Percentiles rank a stretch among this genome's conserved stretches.
These are phyloP conservation scores for Penicillium griseofulvum DNA, from an alignment of 2,329 filamentous ascomycete genomes.

Conservation along the genomic window DNA sequence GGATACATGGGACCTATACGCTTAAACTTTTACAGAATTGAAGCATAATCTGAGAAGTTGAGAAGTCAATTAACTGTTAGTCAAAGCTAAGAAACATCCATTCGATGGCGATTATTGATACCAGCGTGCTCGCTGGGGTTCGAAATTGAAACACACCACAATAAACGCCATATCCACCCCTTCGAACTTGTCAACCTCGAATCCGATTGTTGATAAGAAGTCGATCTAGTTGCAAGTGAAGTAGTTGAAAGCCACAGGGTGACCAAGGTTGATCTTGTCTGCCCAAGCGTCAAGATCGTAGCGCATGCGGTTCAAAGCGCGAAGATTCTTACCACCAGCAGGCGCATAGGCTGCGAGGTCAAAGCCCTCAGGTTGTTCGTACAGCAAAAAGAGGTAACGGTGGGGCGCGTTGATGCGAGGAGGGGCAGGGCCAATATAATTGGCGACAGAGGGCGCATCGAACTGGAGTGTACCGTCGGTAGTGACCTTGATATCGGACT, in stretches of 20 bases:
- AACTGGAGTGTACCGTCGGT: conserved; percentile 11
- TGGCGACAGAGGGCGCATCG: conserved; percentile 25
- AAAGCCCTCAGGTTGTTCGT: conserved; percentile 47
- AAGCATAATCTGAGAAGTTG: no score
- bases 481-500: conserved; percentile 22
- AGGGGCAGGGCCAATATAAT: conserved; percentile 50
- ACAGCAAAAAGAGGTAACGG: conserved; percentile 52
- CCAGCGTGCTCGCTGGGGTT: not conserved
- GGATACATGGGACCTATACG: no score
- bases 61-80: not conserved
- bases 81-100: not conserved
- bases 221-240: conserved; percentile 30
- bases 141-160: not conserved
- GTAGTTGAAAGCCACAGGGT: conserved; percentile 39
- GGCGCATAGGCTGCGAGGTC: conserved; percentile 35
- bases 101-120: not conserved
- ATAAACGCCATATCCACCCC: not conserved
- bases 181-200: not conserved
- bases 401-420: conserved; percentile 49
- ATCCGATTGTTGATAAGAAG: not conserved
- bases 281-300: conserved; percentile 46
- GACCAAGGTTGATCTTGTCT: conserved; percentile 33
- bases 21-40: not conserved
- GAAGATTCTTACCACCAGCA: conserved; percentile 36
- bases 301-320: conserved; percentile 40